These are phyloP conservation scores for Olyra latifolia DNA, from an alignment of 176 grass and related monocot species.

Conservation along the genomic window DNA sequence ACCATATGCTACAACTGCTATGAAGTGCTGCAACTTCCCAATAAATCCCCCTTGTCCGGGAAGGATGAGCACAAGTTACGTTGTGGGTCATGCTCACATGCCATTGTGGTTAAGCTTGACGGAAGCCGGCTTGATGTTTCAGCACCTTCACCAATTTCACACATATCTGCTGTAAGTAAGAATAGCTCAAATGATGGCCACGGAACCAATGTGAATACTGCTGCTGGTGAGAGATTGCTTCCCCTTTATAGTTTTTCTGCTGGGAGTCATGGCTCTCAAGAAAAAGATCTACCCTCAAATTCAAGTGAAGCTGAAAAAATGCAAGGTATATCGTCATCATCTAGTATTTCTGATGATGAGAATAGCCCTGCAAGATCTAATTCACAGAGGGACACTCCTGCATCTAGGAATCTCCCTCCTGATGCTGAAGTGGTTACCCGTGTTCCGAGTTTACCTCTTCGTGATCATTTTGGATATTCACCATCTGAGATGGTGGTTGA, in stretches of 20 bases:
- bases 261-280: slow-evolving; percentile 54
- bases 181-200: slow-evolving; percentile 47
- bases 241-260: slow-evolving; percentile 76
- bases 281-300: slow-evolving; percentile 50
- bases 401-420: slow-evolving; percentile 41
- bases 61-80: slow-evolving; percentile 74
- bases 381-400: slow-evolving; percentile 53
- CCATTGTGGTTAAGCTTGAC: slow-evolving; percentile 61
- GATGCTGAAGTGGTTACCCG: slow-evolving; percentile 52
- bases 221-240: slow-evolving; percentile 45
- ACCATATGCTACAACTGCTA: slow-evolving; percentile 89
- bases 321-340: slow-evolving; percentile 55
- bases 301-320: slow-evolving; percentile 58
- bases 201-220: slow-evolving; percentile 27
- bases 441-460: slow-evolving; percentile 79
- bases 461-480: slow-evolving; percentile 66
- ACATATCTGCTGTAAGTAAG: slow-evolving; percentile 36
- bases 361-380: slow-evolving; percentile 51
- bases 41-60: slow-evolving; percentile 37
- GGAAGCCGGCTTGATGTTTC: slow-evolving; percentile 74
- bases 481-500: slow-evolving; percentile 51
- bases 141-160: slow-evolving; percentile 51
- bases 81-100: slow-evolving; percentile 82
- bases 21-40: slow-evolving; percentile 84
- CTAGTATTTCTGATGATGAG: slow-evolving; percentile 58